phyloP scores from a whole-genome alignment of 1,284 basidiomycete genomes.

The Phenoliferia sp. region DNA sequence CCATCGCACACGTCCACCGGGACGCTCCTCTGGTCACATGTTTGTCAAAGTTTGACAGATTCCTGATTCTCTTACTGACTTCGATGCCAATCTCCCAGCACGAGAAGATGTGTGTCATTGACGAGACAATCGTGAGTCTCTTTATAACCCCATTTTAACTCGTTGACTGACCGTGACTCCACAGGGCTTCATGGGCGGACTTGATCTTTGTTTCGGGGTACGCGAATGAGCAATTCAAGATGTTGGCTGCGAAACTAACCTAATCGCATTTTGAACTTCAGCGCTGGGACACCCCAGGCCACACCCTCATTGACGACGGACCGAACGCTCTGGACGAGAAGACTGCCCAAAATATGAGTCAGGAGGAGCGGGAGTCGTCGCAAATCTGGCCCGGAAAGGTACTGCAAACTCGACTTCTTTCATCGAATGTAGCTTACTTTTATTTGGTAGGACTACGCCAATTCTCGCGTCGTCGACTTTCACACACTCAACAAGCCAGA shows the following conservation, averaged over 20 bases:
- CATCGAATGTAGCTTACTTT: background rate
- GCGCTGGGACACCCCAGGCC: constrained; percentile 78
- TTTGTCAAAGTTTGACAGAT: too few species aligned
- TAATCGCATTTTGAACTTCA: background rate
- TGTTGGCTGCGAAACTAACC: too few species aligned
- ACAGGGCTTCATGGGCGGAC: constrained; percentile 83
- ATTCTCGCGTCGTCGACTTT: constrained; percentile 85
- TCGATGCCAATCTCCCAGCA: constrained; percentile 54
- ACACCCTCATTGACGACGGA: constrained; percentile 81
- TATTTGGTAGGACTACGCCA: constrained; percentile 67
- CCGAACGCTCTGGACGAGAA: constrained; percentile 26
- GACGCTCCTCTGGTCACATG: constrained; percentile 97
- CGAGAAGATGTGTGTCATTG: constrained; percentile 96
- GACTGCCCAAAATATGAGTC: constrained; percentile 43
- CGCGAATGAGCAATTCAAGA: constrained; percentile 51
- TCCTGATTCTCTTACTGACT: background rate
- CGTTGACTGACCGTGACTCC: background rate
- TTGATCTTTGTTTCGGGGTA: constrained; percentile 67
- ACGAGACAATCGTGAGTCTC: constrained; percentile 66
- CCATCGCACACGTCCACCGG: constrained; percentile 97
- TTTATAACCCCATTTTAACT: background rate
- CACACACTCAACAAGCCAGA: constrained; percentile 81
- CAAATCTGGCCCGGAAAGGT: constrained; percentile 52
- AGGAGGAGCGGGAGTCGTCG: constrained; percentile 18
- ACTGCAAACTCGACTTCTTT: constrained; percentile 38